Evolutionary conservation across 1,139 yeast genomes (phyloP).

Genomic region (Wickerhamomyces sp.): DNA sequence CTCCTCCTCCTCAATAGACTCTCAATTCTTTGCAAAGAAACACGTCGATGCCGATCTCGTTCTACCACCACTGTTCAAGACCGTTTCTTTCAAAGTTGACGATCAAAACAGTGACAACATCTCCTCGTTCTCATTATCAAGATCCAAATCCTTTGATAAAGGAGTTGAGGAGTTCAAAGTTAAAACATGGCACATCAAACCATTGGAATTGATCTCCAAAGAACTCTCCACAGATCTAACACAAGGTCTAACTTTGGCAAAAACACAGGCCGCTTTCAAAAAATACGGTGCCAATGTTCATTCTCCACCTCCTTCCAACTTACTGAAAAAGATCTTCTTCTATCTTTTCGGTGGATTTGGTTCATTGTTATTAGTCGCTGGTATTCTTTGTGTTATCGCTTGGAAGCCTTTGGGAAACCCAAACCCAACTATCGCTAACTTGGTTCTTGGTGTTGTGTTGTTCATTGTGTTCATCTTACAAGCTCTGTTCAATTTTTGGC

Average conservation of each 20-base stretch:
- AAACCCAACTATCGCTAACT: conserved; percentile 38
- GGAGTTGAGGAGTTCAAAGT: conserved; percentile 12
- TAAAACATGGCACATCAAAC: conserved; percentile 15
- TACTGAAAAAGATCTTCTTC: conserved; percentile 30
- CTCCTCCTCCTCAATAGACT: too few relatives aligned
- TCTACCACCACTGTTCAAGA: conserved; percentile 34
- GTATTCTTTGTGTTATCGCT: conserved; percentile 39
- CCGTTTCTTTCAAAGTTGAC: conserved; percentile 35
- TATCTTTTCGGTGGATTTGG: conserved; percentile 52
- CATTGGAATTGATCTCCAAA: conserved; percentile 11
- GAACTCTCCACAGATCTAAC: conserved; percentile 8
- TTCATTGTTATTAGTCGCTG: conserved; percentile 37
- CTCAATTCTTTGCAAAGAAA: too few relatives aligned
- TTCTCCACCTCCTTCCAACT: conserved; percentile 34
- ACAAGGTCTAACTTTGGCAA: conserved; percentile 11
- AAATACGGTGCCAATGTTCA: conserved; percentile 35
- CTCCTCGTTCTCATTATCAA: conserved; percentile 1
- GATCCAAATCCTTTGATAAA: conserved; percentile 7
- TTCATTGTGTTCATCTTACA: conserved; percentile 42
- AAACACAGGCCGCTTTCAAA: conserved; percentile 11
- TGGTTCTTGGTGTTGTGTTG: conserved; percentile 41
- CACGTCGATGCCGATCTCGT: too few relatives aligned
- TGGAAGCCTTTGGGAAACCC: conserved; percentile 52
- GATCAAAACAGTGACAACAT: too few relatives aligned
- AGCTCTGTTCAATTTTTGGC: conserved; percentile 44